These are phyloP conservation scores for Termitomyces bulborhizus DNA, from an alignment of 768 basidiomycete genomes.

Conservation along the genomic window DNA sequence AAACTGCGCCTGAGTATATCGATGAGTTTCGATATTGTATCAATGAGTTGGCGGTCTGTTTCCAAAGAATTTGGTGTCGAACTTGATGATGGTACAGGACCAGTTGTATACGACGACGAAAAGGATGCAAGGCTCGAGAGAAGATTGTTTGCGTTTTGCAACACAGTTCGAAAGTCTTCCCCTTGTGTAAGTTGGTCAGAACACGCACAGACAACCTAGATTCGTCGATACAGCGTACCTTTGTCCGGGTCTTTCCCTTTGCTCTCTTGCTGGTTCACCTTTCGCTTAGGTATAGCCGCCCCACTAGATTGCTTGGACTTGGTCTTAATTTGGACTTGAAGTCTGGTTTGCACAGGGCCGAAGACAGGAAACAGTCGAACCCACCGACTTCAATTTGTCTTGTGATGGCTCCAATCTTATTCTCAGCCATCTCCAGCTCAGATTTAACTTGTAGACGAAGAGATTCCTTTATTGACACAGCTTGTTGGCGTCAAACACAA, in stretches of 20 bases:
- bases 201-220: not conserved
- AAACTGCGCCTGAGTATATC: constrained; percentile 62
- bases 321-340: constrained; percentile 23
- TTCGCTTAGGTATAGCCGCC: constrained; percentile 14
- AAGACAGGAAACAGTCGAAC: constrained; percentile 12
- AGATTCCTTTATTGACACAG: constrained; percentile 35
- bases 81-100: constrained; percentile 27
- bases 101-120: constrained; percentile 23
- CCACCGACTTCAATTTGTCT: constrained; percentile 51
- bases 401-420: constrained; percentile 63
- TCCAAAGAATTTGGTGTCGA: constrained; percentile 34
- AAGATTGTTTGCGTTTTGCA: constrained; percentile 56
- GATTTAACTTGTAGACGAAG: constrained; percentile 68
- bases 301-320: constrained; percentile 17
- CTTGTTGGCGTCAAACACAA: not conserved
- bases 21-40: constrained; percentile 60
- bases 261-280: constrained; percentile 12
- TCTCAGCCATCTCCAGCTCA: constrained; percentile 70
- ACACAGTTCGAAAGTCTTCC: constrained; percentile 70
- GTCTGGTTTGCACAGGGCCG: constrained; percentile 4
- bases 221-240: constrained; percentile 22
- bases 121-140: constrained; percentile 52
- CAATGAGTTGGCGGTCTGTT: constrained; percentile 49
- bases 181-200: constrained; percentile 18
- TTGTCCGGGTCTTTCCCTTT: constrained; percentile 25